Evolutionary conservation across 192 early-diverging fungal species (phyloP).

Genomic region (Coemansia sp.): DNA sequence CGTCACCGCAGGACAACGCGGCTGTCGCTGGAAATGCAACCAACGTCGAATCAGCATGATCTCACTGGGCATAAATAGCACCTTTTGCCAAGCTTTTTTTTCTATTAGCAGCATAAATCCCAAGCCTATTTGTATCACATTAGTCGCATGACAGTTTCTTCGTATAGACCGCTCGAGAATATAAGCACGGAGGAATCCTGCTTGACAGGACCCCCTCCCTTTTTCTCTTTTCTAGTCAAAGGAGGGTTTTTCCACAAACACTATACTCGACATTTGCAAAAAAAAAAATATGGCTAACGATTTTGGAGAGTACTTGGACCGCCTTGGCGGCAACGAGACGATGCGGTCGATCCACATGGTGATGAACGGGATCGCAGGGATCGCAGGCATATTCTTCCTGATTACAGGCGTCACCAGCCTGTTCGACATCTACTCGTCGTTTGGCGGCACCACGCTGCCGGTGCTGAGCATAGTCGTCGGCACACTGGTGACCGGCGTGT

Average conservation of each 20-base stretch:
- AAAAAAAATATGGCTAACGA: constrained; percentile 12
- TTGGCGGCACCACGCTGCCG: constrained; percentile 47
- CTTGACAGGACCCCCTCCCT: background rate
- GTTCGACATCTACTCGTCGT: constrained; percentile 20
- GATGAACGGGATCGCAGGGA: constrained; percentile 23
- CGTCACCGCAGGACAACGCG: too few species aligned
- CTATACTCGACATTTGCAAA: background rate
- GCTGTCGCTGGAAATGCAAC: too few species aligned
- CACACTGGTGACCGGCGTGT: constrained; percentile 30
- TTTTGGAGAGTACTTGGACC: constrained; percentile 30
- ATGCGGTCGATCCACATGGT: constrained; percentile 26
- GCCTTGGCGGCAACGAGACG: constrained; percentile 9
- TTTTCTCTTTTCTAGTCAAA: background rate
- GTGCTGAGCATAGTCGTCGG: constrained; percentile 41
- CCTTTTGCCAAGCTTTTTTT: too few species aligned
- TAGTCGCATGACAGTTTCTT: too few species aligned
- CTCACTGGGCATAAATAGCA: too few species aligned
- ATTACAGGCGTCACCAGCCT: constrained; percentile 16
- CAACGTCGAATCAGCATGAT: background rate
- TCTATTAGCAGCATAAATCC: too few species aligned
- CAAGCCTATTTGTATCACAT: too few species aligned
- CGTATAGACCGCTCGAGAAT: too few species aligned
- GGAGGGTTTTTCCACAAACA: background rate
- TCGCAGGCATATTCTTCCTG: constrained; percentile 25
- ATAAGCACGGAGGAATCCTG: background rate